Percentiles rank a stretch among this genome's conserved stretches.
Conservation (phyloP, 2,329 filamentous ascomycete genomes). For the Arthroderma uncinatum region DNA sequence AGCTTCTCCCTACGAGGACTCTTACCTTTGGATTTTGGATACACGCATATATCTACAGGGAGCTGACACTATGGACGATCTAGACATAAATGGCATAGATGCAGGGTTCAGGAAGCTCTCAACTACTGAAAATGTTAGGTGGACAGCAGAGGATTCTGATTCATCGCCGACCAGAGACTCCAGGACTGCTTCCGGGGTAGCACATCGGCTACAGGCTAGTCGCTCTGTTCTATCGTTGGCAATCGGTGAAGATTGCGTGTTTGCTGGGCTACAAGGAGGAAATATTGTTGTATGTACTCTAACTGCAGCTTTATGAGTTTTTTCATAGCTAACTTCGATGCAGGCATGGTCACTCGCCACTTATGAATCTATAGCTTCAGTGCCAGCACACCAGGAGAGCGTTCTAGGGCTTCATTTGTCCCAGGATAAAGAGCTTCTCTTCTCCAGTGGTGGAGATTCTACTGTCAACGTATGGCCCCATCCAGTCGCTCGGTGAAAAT, state of each 20-base stretch:
- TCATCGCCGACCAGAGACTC: background rate
- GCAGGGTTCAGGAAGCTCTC: background rate
- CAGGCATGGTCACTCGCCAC: conserved; percentile 76
- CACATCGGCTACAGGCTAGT: conserved; percentile 33
- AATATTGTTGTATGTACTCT: conserved; percentile 59
- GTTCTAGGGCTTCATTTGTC: conserved; percentile 78
- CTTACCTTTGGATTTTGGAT: too few relatives aligned
- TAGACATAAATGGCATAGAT: background rate
- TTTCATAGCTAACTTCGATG: background rate
- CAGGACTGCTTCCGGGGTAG: conserved; percentile 19
- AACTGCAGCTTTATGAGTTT: background rate
- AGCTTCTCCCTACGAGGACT: too few relatives aligned
- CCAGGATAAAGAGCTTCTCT: conserved; percentile 61
- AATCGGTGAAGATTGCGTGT: conserved; percentile 70
- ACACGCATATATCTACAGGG: too few relatives aligned
- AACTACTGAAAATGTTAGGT: background rate
- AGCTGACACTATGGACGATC: background rate
- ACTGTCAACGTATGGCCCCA: conserved; percentile 63
- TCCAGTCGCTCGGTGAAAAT: background rate
- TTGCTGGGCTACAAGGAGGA: conserved; percentile 83
- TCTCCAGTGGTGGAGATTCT: conserved; percentile 87
- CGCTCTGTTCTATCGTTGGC: conserved; percentile 57
- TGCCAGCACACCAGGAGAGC: conserved; percentile 84
- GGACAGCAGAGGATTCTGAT: background rate
- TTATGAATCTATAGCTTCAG: conserved; percentile 64